Conservation (phyloP, 768 basidiomycete genomes). For the Boletus vinaceobasis region DNA sequence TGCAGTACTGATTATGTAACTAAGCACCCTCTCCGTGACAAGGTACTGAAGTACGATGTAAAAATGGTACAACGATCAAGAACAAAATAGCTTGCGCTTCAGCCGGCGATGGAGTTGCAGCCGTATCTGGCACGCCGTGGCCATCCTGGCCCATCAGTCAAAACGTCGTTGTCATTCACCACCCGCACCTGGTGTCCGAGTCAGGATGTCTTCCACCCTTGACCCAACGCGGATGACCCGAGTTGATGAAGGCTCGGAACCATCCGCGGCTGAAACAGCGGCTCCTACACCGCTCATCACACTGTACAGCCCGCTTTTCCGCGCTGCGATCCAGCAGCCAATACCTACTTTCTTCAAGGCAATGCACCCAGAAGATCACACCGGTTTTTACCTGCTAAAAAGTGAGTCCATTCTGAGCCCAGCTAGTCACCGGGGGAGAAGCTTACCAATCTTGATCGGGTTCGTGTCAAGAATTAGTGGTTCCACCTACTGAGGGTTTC, state of each 20-base stretch:
- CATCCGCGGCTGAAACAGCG: neutral
- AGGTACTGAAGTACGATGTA: conserved; percentile 5
- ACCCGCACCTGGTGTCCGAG: neutral
- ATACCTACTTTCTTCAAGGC: neutral
- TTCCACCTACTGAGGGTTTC: neutral
- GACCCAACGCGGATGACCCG: conserved; percentile 10
- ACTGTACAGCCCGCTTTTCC: conserved; percentile 9
- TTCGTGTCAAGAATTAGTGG: neutral
- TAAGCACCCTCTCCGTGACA: conserved; percentile 9
- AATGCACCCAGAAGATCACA: neutral
- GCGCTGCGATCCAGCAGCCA: neutral
- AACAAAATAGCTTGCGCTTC: neutral
- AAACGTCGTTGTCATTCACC: neutral
- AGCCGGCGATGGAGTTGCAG: neutral
- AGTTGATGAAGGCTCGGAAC: neutral
- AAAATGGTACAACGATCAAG: neutral
- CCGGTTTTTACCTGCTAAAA: neutral
- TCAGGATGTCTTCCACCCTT: conserved; percentile 36
- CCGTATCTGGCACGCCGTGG: conserved; percentile 1
- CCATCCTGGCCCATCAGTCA: neutral
- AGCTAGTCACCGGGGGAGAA: neutral
- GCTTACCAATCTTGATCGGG: neutral
- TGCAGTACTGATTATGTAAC: conserved; percentile 27
- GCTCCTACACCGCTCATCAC: neutral
- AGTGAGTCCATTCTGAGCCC: neutral